Conservation (phyloP, 2,329 filamentous ascomycete species). For the Alternaria angustiovoidea region DNA sequence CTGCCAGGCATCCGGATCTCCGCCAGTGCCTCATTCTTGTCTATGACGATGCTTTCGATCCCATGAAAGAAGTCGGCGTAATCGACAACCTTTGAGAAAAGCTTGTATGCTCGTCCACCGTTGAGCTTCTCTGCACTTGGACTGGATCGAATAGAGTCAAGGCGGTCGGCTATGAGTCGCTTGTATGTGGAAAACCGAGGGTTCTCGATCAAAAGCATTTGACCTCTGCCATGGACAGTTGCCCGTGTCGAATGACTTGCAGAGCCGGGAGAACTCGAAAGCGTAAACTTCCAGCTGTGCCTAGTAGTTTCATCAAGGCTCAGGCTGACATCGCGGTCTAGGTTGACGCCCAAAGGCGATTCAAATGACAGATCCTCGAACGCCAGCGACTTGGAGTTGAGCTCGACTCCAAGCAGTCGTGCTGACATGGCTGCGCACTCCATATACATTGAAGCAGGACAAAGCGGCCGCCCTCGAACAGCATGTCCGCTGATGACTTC, state of each 20-base stretch:
- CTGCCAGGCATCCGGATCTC: conserved; percentile 10
- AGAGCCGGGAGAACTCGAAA: conserved; percentile 13
- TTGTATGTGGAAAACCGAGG: conserved; percentile 17
- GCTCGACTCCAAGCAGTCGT: conserved; percentile 6
- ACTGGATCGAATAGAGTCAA: conserved; percentile 5
- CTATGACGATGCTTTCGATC: conserved; percentile 21
- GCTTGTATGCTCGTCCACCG: conserved; percentile 21
- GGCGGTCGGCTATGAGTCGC: conserved; percentile 16
- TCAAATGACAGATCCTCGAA: conserved; percentile 20
- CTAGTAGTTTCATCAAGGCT: conserved; percentile 1
- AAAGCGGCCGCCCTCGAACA: conserved; percentile 23
- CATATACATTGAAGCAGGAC: conserved; percentile 32
- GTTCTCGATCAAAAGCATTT: conserved; percentile 3
- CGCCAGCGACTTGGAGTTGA: conserved; percentile 4
- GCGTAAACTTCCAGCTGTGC: conserved; percentile 8
- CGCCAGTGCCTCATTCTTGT: conserved; percentile 21
- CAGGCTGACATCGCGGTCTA: conserved; percentile 10
- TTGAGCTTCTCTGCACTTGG: conserved; percentile 18
- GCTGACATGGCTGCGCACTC: conserved; percentile 27
- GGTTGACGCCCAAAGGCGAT: conserved; percentile 17
- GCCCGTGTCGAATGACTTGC: conserved; percentile 1
- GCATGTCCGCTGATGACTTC: conserved; percentile 25
- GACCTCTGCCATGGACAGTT: conserved; percentile 14
- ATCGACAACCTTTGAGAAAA: conserved; percentile 27
- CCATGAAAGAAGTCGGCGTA: conserved; percentile 24